These are phyloP conservation scores for Mimosa bimucronata DNA, from an alignment of 306 rosid genomes.

Conservation along the genomic window DNA sequence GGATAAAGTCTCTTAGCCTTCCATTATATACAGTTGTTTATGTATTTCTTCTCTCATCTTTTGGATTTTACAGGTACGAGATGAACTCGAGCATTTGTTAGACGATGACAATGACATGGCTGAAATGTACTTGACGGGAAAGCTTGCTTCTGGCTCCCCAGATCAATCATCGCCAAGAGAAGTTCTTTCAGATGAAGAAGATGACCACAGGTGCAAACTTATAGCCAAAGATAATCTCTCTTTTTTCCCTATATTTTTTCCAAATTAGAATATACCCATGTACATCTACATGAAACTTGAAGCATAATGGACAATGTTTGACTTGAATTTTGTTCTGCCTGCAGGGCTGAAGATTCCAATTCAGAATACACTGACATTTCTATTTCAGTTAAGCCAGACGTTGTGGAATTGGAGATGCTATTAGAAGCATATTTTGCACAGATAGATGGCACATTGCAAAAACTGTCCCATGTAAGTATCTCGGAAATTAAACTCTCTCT, in stretches of 20 bases:
- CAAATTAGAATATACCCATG: background rate
- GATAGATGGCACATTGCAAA: constrained; percentile 71
- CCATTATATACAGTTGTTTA: background rate
- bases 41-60: background rate
- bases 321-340: constrained; percentile 7
- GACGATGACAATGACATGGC: constrained; percentile 90
- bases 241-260: background rate
- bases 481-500: background rate
- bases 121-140: constrained; percentile 82
- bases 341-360: constrained; percentile 36
- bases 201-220: constrained; percentile 29
- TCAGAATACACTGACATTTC: constrained; percentile 40
- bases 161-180: constrained; percentile 37
- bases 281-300: background rate
- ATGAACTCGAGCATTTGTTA: constrained; percentile 76
- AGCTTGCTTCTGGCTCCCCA: constrained; percentile 48
- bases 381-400: constrained; percentile 48
- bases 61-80: constrained; percentile 55
- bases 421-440: constrained; percentile 88
- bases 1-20: background rate
- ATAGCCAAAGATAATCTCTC: background rate
- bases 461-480: constrained; percentile 62
- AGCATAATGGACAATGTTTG: background rate
- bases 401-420: constrained; percentile 86
- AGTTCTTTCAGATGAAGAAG: constrained; percentile 42